Evolutionary conservation across 148 eudicot species (phyloP), one percentile per base, ranked within the genome.

Genomic region (Cornus suecica): DNA sequence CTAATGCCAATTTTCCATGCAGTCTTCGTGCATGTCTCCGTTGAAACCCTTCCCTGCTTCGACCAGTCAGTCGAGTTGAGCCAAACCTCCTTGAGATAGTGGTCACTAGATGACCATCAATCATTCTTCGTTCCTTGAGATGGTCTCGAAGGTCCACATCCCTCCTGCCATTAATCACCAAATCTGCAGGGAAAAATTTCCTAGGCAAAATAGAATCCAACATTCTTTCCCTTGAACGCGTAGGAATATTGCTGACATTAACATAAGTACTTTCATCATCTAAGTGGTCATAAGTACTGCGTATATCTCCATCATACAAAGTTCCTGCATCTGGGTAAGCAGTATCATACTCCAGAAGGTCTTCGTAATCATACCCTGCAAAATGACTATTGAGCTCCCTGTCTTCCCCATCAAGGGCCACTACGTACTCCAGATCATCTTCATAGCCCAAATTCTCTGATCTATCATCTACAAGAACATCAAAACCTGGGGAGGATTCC

Each of bases 401-500:
- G 25, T 68, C 84, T 78, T 85, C 86, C 56, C 72, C 71, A 80
- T 79, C 85, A 79, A 64, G 77, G 71, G 75, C 65, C 25, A 72
- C 70, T 70, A 85, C 30, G 80, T 71, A 78, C 29, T 74, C 87
- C 18, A 68, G 69, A 65, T 85, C 90, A 75, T 82, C 79, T 80
- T 84, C 88, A 81, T 75, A 78, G 22, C 31, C 82, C 72, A 84
- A 6, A 52, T 76, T 82, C 71, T 83, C 87, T 66, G 83, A 73
- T 66, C 65, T 61, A 65, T 85, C 86, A 75, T 90, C 89, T 66
- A 90, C 94, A 74, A 88, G 86, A 68, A 89, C 93, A 81, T 91
- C 93, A 79, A 88, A 86, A 18, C 92, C 93, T 24, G 90, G 90
- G 45, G 92, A 83, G 9, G 97, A 86, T 74, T 89, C 93, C 80